Conservation (phyloP, 1,139 yeast species). For the Yamadazyma dushanensis region DNA sequence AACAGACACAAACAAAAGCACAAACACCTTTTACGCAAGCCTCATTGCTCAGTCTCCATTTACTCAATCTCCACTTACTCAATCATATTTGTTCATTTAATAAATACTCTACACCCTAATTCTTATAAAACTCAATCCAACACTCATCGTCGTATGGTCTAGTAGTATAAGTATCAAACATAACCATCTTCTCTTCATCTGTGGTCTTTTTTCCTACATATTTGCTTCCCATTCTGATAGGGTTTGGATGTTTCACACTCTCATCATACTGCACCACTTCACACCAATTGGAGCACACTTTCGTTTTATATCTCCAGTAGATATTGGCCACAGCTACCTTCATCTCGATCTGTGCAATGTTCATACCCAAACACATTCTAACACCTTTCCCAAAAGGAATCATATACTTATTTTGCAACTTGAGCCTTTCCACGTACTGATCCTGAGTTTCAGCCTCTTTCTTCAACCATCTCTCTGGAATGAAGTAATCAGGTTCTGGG, state of each 20-base stretch:
- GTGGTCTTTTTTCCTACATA: constrained; percentile 20
- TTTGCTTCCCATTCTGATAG: constrained; percentile 27
- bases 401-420: constrained; percentile 52
- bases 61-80: too few species aligned
- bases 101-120: too few species aligned
- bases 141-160: constrained; percentile 53
- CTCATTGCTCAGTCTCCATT: too few species aligned
- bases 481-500: constrained; percentile 49
- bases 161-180: constrained; percentile 54
- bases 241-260: constrained; percentile 13
- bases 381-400: constrained; percentile 75
- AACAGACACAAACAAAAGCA: too few species aligned
- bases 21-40: too few species aligned
- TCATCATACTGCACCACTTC: constrained; percentile 20
- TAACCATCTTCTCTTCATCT: constrained; percentile 50
- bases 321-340: constrained; percentile 56
- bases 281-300: constrained; percentile 47
- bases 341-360: constrained; percentile 67
- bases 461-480: constrained; percentile 64
- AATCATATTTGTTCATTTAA: too few species aligned
- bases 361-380: constrained; percentile 76
- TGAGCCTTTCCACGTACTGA: constrained; percentile 38
- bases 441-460: constrained; percentile 30
- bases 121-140: constrained; percentile 45
- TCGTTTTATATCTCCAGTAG: constrained; percentile 47